phyloP scores from a whole-genome alignment of 768 basidiomycete genomes.

The Agrocybe praecox region DNA sequence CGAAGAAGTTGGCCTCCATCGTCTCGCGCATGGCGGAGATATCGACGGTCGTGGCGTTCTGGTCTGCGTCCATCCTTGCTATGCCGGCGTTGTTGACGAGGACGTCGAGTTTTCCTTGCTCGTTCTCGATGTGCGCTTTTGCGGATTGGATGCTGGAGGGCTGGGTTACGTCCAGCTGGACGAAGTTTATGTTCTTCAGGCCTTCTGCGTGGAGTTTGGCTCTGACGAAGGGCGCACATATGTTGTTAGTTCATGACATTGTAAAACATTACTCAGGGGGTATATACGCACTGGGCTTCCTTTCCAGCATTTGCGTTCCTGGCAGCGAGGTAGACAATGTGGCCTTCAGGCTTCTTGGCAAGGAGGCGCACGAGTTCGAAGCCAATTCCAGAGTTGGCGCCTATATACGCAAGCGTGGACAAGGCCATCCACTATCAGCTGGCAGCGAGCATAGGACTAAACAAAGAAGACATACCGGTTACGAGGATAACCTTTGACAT shows the following conservation, averaged over 20 bases:
- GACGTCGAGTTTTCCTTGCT: conserved; percentile 41
- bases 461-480: background rate
- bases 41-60: conserved; percentile 37
- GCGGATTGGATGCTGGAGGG: conserved; percentile 34
- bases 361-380: conserved; percentile 47
- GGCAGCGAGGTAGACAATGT: conserved; percentile 45
- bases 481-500: conserved; percentile 6
- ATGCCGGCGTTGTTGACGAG: conserved; percentile 49
- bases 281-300: conserved; percentile 38
- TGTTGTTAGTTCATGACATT: too few species aligned
- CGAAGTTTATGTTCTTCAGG: conserved; percentile 30
- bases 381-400: conserved; percentile 48
- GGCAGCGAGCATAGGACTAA: too few species aligned
- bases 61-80: conserved; percentile 20
- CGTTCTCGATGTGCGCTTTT: conserved; percentile 34
- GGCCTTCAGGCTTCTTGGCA: conserved; percentile 35
- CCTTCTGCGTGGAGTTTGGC: conserved; percentile 33
- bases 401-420: conserved; percentile 23
- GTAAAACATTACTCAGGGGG: background rate
- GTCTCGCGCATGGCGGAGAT: conserved; percentile 33
- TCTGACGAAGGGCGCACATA: conserved; percentile 13
- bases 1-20: conserved; percentile 46
- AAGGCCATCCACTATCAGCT: too few species aligned
- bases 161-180: conserved; percentile 44
- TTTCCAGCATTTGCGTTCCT: conserved; percentile 39